These are phyloP conservation scores for Dipodascus geniculatus DNA, from an alignment of 805 yeast genomes.

Conservation along the genomic window DNA sequence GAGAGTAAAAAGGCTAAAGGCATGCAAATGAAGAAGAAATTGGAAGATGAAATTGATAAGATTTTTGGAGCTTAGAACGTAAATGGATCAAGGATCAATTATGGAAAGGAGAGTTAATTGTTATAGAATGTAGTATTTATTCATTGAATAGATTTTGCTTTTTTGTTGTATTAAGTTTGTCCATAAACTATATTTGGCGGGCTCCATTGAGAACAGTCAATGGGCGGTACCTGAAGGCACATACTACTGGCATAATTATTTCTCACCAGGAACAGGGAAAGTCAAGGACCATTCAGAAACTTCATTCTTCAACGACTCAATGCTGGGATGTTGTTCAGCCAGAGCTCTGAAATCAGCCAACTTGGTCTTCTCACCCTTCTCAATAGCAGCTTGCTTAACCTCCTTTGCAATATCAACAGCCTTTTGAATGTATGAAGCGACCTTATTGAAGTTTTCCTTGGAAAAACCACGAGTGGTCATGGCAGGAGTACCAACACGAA, in stretches of 20 bases:
- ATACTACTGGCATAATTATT: slow-evolving; percentile 19
- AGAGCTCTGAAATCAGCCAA: slow-evolving; percentile 59
- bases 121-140: neutral
- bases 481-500: slow-evolving; percentile 96
- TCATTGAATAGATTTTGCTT: neutral
- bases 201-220: neutral
- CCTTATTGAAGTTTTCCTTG: slow-evolving; percentile 63
- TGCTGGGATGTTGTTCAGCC: slow-evolving; percentile 52
- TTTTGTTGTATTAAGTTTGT: neutral
- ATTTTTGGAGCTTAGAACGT: slow-evolving; percentile 15
- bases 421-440: slow-evolving; percentile 65
- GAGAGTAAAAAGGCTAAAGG: neutral
- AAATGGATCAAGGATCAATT: neutral
- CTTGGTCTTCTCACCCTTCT: slow-evolving; percentile 41
- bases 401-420: slow-evolving; percentile 65
- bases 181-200: neutral
- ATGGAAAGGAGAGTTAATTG: too few relatives aligned
- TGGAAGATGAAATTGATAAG: slow-evolving; percentile 18
- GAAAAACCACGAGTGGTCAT: slow-evolving; percentile 95
- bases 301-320: slow-evolving; percentile 49
- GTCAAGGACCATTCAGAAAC: slow-evolving; percentile 60
- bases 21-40: neutral
- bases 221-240: too few relatives aligned
- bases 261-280: slow-evolving; percentile 85
- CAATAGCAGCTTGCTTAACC: slow-evolving; percentile 53